Base-by-base conservation (phyloP, 1,284 basidiomycete species). In the Amylostereum chailletii region DNA sequence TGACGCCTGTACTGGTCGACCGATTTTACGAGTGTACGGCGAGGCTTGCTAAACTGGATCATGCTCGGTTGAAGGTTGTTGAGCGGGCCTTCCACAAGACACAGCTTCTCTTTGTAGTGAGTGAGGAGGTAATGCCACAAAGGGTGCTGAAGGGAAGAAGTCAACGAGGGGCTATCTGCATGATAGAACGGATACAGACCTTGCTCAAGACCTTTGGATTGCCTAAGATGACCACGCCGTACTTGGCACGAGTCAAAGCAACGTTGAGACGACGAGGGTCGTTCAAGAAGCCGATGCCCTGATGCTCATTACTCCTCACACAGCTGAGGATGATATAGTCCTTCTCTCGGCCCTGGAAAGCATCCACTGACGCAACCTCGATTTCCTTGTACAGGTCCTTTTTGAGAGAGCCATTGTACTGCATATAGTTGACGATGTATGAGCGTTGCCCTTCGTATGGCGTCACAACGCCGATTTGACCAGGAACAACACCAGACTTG, bases 301-400 rank as follows among this genome's bases (percentile, higher is more conserved):
- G 96, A 63, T 99, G 95, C 65, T 99, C 96, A 67, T 99, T 99
- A 70, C 93, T 96, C 62, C 96, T 76, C n/a, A 99, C 96, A 65
- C 96, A 99, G 64, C 89, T 94, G 47, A 99, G 78, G 60, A 99
- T 98, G 66, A 99, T 98, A 62, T 99, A 98, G 66, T 99, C 96
- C 77, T 99, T 99, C 72, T 99, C 96, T 63, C 96, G 83, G 34
- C 96, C 96, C 66, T 99, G 96, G 81, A 99, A 99, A 2, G 96
- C 96, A 65, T 99, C 96, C 46, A 99, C 96, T 61, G 89, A 93
- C 9, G 96, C 96, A 39, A 99, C 96, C 65, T 99, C 96, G 43
- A 99, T 94, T 60, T 98, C 94, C 73, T 98, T 98, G 76, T 99
- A 99, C 8, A 98, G 69, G 58, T 99, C 96, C 72, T 99, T 99